phyloP scores from a whole-genome alignment of 179 eudicot species.

The Actinidia arguta region DNA sequence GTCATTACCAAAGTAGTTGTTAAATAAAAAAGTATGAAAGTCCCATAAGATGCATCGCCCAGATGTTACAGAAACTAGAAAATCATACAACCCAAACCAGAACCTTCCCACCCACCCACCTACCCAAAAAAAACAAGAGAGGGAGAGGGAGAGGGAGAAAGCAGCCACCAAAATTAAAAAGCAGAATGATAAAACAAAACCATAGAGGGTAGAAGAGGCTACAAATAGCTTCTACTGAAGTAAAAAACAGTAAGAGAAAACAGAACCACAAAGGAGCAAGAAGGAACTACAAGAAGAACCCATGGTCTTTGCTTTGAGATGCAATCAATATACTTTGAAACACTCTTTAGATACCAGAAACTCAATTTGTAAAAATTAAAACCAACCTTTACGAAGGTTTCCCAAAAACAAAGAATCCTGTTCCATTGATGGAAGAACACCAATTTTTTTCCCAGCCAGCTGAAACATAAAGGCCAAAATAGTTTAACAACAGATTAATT shows the following conservation, averaged over 20 bases:
- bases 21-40: not conserved
- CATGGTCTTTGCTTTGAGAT: conserved; percentile 2
- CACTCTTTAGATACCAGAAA: not conserved
- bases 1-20: not conserved
- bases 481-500: conserved; percentile 8
- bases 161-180: not conserved
- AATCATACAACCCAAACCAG: not conserved
- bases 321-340: conserved; percentile 9
- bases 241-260: not conserved
- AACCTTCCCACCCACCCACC: not conserved
- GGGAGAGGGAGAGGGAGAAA: not conserved
- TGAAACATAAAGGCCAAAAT: conserved; percentile 37
- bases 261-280: not conserved
- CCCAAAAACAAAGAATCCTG: conserved; percentile 71
- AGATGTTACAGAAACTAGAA: not conserved
- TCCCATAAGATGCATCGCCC: not conserved
- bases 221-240: not conserved
- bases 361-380: conserved; percentile 7
- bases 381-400: conserved; percentile 75
- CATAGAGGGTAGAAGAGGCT: not conserved
- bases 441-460: conserved; percentile 77
- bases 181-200: not conserved
- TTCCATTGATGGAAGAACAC: conserved; percentile 71
- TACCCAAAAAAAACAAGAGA: not conserved
- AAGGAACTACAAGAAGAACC: conserved; percentile 1